Percentiles rank a stretch among this genome's conserved stretches.
phyloP scores from a whole-genome alignment of 1,139 yeast genomes.

The Saccharomycopsis hybrid region DNA sequence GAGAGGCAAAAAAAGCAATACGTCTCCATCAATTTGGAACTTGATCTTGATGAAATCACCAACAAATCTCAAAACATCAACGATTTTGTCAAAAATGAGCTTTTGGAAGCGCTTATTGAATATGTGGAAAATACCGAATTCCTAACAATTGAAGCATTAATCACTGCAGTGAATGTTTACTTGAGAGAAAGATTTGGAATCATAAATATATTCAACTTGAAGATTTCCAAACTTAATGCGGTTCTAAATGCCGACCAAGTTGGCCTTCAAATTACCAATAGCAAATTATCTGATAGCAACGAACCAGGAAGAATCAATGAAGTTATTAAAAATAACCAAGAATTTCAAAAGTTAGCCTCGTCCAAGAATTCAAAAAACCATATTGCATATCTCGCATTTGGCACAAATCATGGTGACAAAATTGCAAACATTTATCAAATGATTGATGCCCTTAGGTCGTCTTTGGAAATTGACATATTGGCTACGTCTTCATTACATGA shows the following conservation, averaged over 20 bases:
- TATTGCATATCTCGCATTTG: conserved; percentile 75
- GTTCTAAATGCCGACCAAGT: conserved; percentile 83
- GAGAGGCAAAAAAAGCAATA: conserved; percentile 78
- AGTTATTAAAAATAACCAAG: not conserved
- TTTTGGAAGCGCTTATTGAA: conserved; percentile 41
- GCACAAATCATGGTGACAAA: conserved; percentile 78
- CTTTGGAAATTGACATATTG: conserved; percentile 41
- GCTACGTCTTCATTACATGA: conserved; percentile 74
- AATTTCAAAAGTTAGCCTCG: not conserved
- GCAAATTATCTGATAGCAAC: conserved; percentile 28
- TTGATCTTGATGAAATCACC: conserved; percentile 28
- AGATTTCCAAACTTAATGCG: conserved; percentile 83
- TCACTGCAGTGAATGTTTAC: conserved; percentile 55
- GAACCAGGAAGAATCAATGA: conserved; percentile 16
- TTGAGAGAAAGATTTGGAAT: conserved; percentile 27
- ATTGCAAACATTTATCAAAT: conserved; percentile 56
- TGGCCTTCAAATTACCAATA: conserved; percentile 68
- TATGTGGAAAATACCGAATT: conserved; percentile 73
- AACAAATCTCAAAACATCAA: conserved; percentile 28
- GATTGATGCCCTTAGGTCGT: conserved; percentile 39
- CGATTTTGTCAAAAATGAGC: conserved; percentile 24
- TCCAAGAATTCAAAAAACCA: too few relatives aligned
- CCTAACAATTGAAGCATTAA: conserved; percentile 91
- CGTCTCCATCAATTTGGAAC: conserved; percentile 52
- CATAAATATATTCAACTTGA: conserved; percentile 43